Evolutionary conservation across 2,329 filamentous ascomycete species (phyloP), one percentile per base, ranked within the genome.

Genomic region (Cytospora paraplurivora): DNA sequence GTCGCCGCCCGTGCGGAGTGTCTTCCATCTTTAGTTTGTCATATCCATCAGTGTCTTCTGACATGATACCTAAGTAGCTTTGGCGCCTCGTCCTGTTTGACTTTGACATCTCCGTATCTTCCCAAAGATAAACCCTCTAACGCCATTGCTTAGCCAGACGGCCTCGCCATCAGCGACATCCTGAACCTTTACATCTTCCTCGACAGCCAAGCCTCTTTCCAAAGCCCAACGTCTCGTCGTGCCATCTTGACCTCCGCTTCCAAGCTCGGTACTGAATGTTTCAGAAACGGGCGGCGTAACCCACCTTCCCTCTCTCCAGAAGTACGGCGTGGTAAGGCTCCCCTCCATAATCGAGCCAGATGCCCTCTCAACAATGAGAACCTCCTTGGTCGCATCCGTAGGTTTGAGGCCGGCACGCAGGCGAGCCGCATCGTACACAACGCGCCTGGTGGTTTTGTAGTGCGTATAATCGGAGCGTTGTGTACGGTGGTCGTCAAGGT

Each of bases 141-240:
- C 89, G 0, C 91, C 93, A 74, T 94, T 97, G 74, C 93, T 97
- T 59, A 97, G 77, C 90, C 92, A 96, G 66, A 93, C 90, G 59
- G 88, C 82, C 74, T 97, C 93, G 1, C 88, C 91, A 67, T 91
- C 81, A 4, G 80, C 72, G 13, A 97, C 74, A 7, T 87, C 87
- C 13, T 81, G 77, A 2, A 79, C 79, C n/a, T 74, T 74, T 17
- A 97, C 79, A 3, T 78, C 75, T 67, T 87, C 83, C 71, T 96
- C 90, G 35, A 82, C 79, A 59, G 85, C 93, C 52, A 95, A 77
- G 0, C 76, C 78, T 85, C 82, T 84, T 65, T 89, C 84, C 50
- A 98, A 73, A n/a, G 92, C 90, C 88, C 92, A 97, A 63, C 91
- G 81, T 68, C 94, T 85, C 7, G 90, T 92, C 7, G 91, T 95